Evolutionary conservation across 257 asterid genomes (phyloP), one percentile per base, ranked within the genome.

Genomic region (Buddleja alternifolia): DNA sequence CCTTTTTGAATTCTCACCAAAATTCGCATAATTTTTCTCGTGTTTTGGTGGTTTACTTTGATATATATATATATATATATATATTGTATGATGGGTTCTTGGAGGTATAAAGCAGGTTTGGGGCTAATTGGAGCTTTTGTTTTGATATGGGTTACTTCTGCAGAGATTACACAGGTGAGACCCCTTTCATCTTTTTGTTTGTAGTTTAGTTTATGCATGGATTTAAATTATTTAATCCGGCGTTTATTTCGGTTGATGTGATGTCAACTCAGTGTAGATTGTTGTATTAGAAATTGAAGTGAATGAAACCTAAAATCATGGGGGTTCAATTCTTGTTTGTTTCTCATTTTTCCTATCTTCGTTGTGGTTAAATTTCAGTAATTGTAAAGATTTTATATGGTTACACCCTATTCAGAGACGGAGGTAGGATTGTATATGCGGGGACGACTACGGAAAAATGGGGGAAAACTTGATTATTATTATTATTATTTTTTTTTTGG

Each of bases 161-260:
- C 97, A 6, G 97, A 90, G 83, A 74, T 88, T 78, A 90, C 97
- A n/a, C 95, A 86, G 97, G 97, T 90, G 42, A 21, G 63, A n/a
- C 14, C n/a, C 44, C 60, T 57, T 39, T 14, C 69, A 10, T 60
- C 24, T 32, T 21, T 24, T 2, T 58, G 10, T 25, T 25, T 66
- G 2, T 23, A 0, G 20, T 19, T 72, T 21, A 47, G 16, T n/a
- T 12, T 47, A 11, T 56, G 55, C 60, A 51, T 77, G 64, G 51
- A 14, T 45, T 50, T 48, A 21, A 67, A 15, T 46, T 3, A 25
- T 56, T 7, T 42, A n/a, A 40, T 34, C 39, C 41, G 50, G 46
- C 2, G 10, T 42, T 40, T 63, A 24, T n/a, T 70, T 36, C 56
- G n/a, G n/a, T n/a, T n/a, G n/a, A n/a, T n/a, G n/a, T n/a, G n/a